phyloP scores from a whole-genome alignment of 148 eudicot genomes.

The Simmondsia chinensis region DNA sequence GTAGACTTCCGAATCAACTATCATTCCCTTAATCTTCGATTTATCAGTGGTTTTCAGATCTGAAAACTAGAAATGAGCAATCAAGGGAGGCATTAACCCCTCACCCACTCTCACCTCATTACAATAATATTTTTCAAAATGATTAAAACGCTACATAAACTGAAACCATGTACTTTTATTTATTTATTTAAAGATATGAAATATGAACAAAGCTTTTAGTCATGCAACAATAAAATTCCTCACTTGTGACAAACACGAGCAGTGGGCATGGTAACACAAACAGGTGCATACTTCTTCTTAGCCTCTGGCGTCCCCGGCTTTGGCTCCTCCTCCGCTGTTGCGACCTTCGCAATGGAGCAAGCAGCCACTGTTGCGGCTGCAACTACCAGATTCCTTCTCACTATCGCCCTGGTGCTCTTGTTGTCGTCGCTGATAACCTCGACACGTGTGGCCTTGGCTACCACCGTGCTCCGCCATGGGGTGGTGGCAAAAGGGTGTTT shows the following conservation, averaged over 20 bases:
- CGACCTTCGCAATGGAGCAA: slow-evolving; percentile 35
- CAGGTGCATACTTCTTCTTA: slow-evolving; percentile 67
- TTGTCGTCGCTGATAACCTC: slow-evolving; percentile 6
- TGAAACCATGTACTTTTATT: no score
- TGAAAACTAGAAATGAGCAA: no score
- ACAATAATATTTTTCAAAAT: no score
- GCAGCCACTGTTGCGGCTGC: slow-evolving; percentile 50
- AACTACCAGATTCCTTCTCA: slow-evolving; percentile 62
- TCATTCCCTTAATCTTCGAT: no score
- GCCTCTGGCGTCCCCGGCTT: slow-evolving; percentile 57
- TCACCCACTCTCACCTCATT: no score
- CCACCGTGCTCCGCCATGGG: slow-evolving; percentile 21
- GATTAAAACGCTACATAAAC: no score
- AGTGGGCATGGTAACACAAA: slow-evolving; percentile 73
- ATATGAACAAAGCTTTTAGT: no score
- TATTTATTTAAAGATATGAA: no score
- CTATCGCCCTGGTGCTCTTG: slow-evolving; percentile 18
- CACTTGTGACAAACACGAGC: slow-evolving; percentile 68
- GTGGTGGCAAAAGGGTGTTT: slow-evolving; percentile 18
- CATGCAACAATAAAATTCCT: no score
- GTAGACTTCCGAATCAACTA: no score
- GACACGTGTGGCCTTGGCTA: slow-evolving; percentile 43
- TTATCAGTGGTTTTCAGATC: no score
- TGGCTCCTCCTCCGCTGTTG: slow-evolving; percentile 63
- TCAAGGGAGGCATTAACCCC: no score